Conservation (phyloP, 2,329 filamentous ascomycete species). For the Colletotrichum sp. region DNA sequence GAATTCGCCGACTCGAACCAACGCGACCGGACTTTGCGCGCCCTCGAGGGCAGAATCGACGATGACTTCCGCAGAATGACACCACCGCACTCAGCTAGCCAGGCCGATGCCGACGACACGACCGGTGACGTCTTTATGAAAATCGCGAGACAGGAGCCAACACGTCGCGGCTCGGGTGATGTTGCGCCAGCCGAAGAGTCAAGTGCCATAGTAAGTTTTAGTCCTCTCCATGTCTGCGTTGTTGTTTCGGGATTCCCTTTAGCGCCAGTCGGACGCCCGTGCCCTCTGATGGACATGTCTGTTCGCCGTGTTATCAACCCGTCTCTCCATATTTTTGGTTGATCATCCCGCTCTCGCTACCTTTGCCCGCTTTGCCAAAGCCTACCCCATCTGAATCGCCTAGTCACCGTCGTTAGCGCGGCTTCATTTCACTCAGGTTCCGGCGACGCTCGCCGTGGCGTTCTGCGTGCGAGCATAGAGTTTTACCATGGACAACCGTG, state of each 20-base stretch:
- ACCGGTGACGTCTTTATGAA: slow-evolving; percentile 62
- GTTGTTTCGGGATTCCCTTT: slow-evolving; percentile 17
- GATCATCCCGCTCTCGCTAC: background rate
- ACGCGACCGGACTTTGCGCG: slow-evolving; percentile 55
- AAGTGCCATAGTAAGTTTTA: slow-evolving; percentile 51
- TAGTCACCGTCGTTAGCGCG: background rate
- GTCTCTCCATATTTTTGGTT: slow-evolving; percentile 7
- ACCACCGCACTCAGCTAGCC: slow-evolving; percentile 42
- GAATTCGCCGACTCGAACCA: slow-evolving; percentile 47
- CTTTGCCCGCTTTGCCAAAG: background rate
- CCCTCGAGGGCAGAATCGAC: slow-evolving; percentile 51
- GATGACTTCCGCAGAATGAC: slow-evolving; percentile 43
- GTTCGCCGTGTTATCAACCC: slow-evolving; percentile 1
- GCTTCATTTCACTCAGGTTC: slow-evolving; percentile 18
- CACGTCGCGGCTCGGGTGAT: slow-evolving; percentile 40
- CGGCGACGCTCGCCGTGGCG: background rate
- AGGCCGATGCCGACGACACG: slow-evolving; percentile 53
- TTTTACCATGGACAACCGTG: slow-evolving; percentile 5
- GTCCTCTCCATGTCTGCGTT: background rate
- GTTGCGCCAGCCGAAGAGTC: slow-evolving; percentile 38
- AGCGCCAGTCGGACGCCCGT: slow-evolving; percentile 16
- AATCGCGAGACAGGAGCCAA: slow-evolving; percentile 60
- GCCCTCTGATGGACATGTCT: slow-evolving; percentile 9
- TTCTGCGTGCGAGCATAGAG: background rate
- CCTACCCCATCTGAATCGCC: background rate